Evolutionary conservation across 768 basidiomycete genomes (phyloP), one percentile per base, ranked within the genome.

Genomic region (Glaciozyma martinii): DNA sequence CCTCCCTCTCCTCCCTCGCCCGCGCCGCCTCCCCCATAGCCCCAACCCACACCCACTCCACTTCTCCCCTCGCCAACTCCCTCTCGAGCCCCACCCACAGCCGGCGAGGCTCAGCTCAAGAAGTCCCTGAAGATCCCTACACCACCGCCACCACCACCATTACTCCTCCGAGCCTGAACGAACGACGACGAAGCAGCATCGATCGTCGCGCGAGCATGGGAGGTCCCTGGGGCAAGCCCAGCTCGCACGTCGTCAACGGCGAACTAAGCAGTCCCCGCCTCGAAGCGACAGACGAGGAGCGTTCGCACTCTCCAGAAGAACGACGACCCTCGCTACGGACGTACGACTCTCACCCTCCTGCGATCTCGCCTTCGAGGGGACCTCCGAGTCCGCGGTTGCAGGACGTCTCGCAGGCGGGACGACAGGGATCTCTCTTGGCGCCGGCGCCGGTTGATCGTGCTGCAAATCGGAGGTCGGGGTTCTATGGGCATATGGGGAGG

Each of bases 401-500:
- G 10, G 37, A 12, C 40, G n/a, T 37, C 16, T 29, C 8, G 42
- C 42, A 25, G 27, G 43, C 56, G 44, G 47, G 30, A 29, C 58
- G 58, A 7, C 30, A 42, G n/a, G 32, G n/a, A 2, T 43, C 47
- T 4, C 21, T 56, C 44, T 29, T 47, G 18, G 59, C 40, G 10
- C 44, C 46, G 5, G 25, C 46, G 13, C 53, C 27, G 25, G 62
- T 42, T 40, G 60, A 63, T 49, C 68, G 62, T 50, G 54, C 69
- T 3, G 44, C 60, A 21, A 69, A 69, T 40, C 68, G 73, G 1
- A 47, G 73, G 16, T 74, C 73, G 0, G 73, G 73, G 3, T 74
- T 74, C 61, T 74, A 74, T 42, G 73, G 73, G 40, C 29, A 46
- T 5, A 49, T 61, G 18, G 16, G 37, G 9, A 18, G 58, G 13